Conservation (phyloP, 1,284 basidiomycete genomes). For the Ustanciosporium gigantosporum region DNA sequence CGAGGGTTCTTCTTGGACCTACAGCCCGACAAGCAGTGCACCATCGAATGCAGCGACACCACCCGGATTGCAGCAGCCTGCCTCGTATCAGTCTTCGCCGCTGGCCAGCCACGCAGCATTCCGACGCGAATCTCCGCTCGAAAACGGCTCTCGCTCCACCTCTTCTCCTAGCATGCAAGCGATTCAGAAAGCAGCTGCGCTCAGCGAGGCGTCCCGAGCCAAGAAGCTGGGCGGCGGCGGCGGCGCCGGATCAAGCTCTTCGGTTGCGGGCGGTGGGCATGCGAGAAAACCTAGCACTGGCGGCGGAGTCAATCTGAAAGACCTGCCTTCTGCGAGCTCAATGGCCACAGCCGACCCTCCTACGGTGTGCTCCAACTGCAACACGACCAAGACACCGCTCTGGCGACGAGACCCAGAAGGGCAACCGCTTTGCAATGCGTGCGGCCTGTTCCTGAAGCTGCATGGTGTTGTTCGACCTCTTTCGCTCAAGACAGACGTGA, state of each 20-base stretch:
- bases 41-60: conserved; percentile 44
- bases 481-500: conserved; percentile 93
- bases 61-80: conserved; percentile 16
- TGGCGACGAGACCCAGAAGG: conserved; percentile 95
- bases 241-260: conserved; percentile 4
- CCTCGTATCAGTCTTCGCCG: conserved; percentile 44
- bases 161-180: conserved; percentile 28
- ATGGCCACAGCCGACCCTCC: conserved; percentile 60
- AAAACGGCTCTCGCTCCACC: conserved; percentile 19
- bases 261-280: conserved; percentile 1
- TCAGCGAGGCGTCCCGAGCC: conserved; percentile 21
- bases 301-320: conserved; percentile 27
- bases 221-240: conserved; percentile 4
- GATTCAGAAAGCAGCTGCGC: conserved; percentile 24
- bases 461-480: conserved; percentile 91
- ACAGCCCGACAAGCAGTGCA: conserved; percentile 45
- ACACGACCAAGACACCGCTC: conserved; percentile 90
- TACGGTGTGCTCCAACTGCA: conserved; percentile 89
- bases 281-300: conserved; percentile 3
- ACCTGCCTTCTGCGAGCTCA: conserved; percentile 29
- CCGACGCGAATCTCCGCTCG: conserved; percentile 19
- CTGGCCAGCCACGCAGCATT: conserved; percentile 8
- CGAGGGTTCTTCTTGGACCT: conserved; percentile 51
- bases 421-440: conserved; percentile 74
- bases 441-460: conserved; percentile 72